Percentiles rank a stretch among this genome's conserved stretches.
phyloP scores from a whole-genome alignment of 1,139 yeast genomes.

The Pichia sp. region DNA sequence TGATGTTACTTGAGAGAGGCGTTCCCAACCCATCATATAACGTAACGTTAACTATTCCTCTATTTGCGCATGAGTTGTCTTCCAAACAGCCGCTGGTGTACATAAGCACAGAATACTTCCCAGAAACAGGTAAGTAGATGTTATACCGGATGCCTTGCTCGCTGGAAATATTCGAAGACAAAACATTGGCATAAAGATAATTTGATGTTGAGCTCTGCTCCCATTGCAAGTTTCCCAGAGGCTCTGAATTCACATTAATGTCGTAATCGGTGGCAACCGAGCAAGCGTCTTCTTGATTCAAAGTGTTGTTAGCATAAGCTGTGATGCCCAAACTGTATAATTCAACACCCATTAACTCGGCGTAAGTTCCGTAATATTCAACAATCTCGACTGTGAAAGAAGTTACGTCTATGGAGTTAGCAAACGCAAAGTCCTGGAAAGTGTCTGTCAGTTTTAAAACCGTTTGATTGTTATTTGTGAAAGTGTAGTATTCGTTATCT shows the following conservation, averaged over 20 bases:
- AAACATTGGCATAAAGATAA: slow-evolving; percentile 35
- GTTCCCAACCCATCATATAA: slow-evolving; percentile 46
- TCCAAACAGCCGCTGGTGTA: slow-evolving; percentile 82
- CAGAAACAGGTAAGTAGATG: slow-evolving; percentile 70
- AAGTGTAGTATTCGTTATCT: slow-evolving; percentile 14
- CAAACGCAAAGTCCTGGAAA: slow-evolving; percentile 80
- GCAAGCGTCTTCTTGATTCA: slow-evolving; percentile 63
- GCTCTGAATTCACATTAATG: slow-evolving; percentile 17
- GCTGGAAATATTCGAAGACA: slow-evolving; percentile 32
- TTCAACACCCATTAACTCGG: slow-evolving; percentile 70
- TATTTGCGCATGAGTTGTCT: slow-evolving; percentile 61
- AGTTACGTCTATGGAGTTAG: slow-evolving; percentile 60
- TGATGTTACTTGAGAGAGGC: slow-evolving; percentile 37
- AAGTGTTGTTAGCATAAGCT: slow-evolving; percentile 70
- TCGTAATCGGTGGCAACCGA: slow-evolving; percentile 15
- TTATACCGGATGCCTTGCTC: slow-evolving; percentile 51
- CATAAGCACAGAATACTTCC: slow-evolving; percentile 66
- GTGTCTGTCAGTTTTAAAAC: slow-evolving; percentile 27
- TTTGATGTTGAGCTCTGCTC: slow-evolving; percentile 30
- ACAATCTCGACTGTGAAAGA: slow-evolving; percentile 60
- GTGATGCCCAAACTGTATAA: slow-evolving; percentile 60
- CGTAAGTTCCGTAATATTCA: slow-evolving; percentile 65
- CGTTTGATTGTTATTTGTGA: slow-evolving; percentile 18
- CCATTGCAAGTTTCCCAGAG: slow-evolving; percentile 30
- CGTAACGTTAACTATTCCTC: slow-evolving; percentile 80